Conservation (phyloP, 2,329 filamentous ascomycete species). For the Ascochyta lentis region DNA sequence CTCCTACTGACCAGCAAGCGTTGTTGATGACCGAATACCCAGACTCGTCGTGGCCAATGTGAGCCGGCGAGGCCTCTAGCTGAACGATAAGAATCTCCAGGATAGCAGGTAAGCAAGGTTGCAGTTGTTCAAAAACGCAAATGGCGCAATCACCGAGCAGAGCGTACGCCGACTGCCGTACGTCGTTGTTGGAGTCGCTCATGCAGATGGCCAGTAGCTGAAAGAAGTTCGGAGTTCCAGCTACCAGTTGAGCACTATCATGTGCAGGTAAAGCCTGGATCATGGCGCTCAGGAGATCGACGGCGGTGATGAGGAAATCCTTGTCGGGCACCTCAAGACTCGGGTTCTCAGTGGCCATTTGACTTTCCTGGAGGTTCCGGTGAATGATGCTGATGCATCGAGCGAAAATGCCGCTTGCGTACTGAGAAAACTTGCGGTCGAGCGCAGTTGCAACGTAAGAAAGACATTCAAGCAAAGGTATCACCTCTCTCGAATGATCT, state of each 20-base stretch:
- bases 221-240: conserved; percentile 81
- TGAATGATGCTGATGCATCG: conserved; percentile 92
- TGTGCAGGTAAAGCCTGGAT: conserved; percentile 83
- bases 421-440: conserved; percentile 80
- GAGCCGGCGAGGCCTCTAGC: conserved; percentile 74
- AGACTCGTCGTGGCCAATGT: conserved; percentile 79
- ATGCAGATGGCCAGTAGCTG: conserved; percentile 90
- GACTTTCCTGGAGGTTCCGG: conserved; percentile 82
- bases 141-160: conserved; percentile 93
- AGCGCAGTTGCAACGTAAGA: conserved; percentile 92
- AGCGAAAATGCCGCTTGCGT: conserved; percentile 83
- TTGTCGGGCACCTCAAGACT: conserved; percentile 84
- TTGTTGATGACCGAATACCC: conserved; percentile 96
- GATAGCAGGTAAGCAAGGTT: conserved; percentile 73
- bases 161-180: conserved; percentile 94
- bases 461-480: conserved; percentile 93
- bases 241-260: conserved; percentile 78
- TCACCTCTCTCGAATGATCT: conserved; percentile 90
- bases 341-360: conserved; percentile 72
- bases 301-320: conserved; percentile 93
- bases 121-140: conserved; percentile 84
- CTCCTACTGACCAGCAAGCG: conserved; percentile 94
- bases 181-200: conserved; percentile 88
- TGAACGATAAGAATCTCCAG: conserved; percentile 85
- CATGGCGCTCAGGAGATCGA: conserved; percentile 91